phyloP scores from a whole-genome alignment of 352 stramenopile genomes.

The Pythium diclinum region DNA sequence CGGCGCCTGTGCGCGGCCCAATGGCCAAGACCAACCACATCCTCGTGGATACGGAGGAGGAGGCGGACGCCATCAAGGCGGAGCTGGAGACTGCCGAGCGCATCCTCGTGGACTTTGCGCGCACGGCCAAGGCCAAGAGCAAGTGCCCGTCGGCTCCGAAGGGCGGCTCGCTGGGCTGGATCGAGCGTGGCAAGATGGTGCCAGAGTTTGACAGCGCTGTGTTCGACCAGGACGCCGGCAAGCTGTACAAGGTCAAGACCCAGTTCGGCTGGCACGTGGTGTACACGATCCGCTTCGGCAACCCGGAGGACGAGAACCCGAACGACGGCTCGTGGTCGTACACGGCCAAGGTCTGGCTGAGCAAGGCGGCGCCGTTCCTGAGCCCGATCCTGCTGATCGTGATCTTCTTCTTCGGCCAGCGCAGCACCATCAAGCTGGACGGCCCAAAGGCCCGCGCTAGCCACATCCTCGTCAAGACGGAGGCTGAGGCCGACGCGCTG shows the following conservation, averaged over 20 bases:
- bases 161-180: slow-evolving; percentile 33
- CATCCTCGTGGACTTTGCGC: slow-evolving; percentile 27
- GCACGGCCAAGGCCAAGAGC: slow-evolving; percentile 31
- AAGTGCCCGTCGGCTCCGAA: slow-evolving; percentile 32
- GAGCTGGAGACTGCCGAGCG: slow-evolving; percentile 22
- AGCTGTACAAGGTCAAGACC: slow-evolving; percentile 41
- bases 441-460: slow-evolving; percentile 55
- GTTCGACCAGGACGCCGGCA: slow-evolving; percentile 28
- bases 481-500: slow-evolving; percentile 57
- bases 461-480: slow-evolving; percentile 79
- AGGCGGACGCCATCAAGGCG: slow-evolving; percentile 28
- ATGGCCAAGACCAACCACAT: slow-evolving; percentile 37
- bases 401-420: slow-evolving; percentile 28
- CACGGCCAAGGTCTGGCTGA: slow-evolving; percentile 23
- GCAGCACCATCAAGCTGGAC: slow-evolving; percentile 17
- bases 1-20: not conserved
- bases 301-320: slow-evolving; percentile 26
- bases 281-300: slow-evolving; percentile 30
- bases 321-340: slow-evolving; percentile 23
- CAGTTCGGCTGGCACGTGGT: slow-evolving; percentile 43
- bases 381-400: slow-evolving; percentile 26
- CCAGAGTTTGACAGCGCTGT: slow-evolving; percentile 35
- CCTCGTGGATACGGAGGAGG: slow-evolving; percentile 32
- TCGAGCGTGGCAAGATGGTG: slow-evolving; percentile 34
- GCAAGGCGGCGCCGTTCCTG: slow-evolving; percentile 25